phyloP scores from a whole-genome alignment of 768 basidiomycete species.

The Boletus vermiculosoides region DNA sequence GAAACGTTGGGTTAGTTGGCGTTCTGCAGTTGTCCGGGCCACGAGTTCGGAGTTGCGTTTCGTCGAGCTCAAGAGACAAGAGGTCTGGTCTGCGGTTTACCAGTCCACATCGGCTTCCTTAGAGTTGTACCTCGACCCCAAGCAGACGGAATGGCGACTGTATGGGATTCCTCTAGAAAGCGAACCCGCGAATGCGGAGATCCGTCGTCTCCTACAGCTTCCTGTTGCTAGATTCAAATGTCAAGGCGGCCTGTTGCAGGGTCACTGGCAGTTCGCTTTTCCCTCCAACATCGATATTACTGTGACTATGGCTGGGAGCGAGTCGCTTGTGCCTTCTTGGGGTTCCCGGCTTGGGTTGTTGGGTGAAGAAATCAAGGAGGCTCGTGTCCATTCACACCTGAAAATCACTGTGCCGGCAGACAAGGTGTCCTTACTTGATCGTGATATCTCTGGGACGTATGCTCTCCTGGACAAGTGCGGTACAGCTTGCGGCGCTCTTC shows the following conservation, averaged over 20 bases:
- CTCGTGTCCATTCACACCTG: slow-evolving; percentile 64
- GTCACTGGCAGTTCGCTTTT: slow-evolving; percentile 79
- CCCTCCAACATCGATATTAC: slow-evolving; percentile 56
- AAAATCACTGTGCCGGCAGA: slow-evolving; percentile 57
- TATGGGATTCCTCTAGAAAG: slow-evolving; percentile 65
- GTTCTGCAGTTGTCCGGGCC: slow-evolving; percentile 59
- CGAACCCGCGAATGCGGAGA: slow-evolving; percentile 76
- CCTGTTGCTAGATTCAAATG: slow-evolving; percentile 79
- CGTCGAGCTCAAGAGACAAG: slow-evolving; percentile 81
- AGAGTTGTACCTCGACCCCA: slow-evolving; percentile 74
- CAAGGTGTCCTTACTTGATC: slow-evolving; percentile 55
- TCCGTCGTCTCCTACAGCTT: slow-evolving; percentile 66
- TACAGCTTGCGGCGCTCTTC: slow-evolving; percentile 81
- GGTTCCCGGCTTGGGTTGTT: slow-evolving; percentile 75
- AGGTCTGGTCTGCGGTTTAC: slow-evolving; percentile 82
- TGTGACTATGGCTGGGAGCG: slow-evolving; percentile 56
- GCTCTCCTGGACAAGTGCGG: slow-evolving; percentile 82
- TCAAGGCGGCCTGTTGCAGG: slow-evolving; percentile 54
- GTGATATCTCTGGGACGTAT: slow-evolving; percentile 80
- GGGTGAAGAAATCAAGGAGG: slow-evolving; percentile 62
- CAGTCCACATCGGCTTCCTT: slow-evolving; percentile 67
- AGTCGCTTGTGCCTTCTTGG: slow-evolving; percentile 80
- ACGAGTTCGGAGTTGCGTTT: slow-evolving; percentile 71
- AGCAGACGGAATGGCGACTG: slow-evolving; percentile 83
- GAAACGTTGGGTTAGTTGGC: slow-evolving; percentile 69